These are phyloP conservation scores for Paraconiothyrium sp. DNA, from an alignment of 2,329 filamentous ascomycete genomes.

Conservation along the genomic window DNA sequence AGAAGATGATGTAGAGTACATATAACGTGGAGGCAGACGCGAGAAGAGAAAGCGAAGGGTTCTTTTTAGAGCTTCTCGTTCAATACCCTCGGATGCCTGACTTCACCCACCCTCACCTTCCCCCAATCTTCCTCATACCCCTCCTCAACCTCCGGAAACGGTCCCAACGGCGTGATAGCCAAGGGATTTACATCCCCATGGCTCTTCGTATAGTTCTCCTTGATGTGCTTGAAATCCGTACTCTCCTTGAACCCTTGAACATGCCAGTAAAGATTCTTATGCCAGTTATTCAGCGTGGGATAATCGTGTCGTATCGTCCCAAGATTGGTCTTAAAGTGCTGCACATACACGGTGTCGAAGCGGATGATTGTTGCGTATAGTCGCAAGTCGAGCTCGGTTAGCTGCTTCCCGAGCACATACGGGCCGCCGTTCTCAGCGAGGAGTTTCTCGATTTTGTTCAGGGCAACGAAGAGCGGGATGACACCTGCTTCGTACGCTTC, in stretches of 20 bases:
- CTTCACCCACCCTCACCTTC: constrained; percentile 58
- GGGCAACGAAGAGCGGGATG: constrained; percentile 64
- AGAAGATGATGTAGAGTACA: no score
- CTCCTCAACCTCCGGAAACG: constrained; percentile 66
- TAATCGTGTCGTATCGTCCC: constrained; percentile 69
- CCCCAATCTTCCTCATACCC: constrained; percentile 61
- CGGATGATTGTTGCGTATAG: constrained; percentile 67
- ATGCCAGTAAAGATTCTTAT: constrained; percentile 68
- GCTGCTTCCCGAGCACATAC: constrained; percentile 62
- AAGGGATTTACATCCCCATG: constrained; percentile 68
- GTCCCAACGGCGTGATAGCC: constrained; percentile 70
- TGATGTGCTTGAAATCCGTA: constrained; percentile 73
- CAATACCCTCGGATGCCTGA: constrained; percentile 54
- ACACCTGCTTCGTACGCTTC: constrained; percentile 65
- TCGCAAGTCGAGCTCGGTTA: constrained; percentile 69
- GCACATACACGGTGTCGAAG: constrained; percentile 69
- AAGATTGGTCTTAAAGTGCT: constrained; percentile 74
- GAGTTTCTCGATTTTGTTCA: constrained; percentile 67
- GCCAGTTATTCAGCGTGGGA: constrained; percentile 68
- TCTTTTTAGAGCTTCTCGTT: constrained; percentile 38
- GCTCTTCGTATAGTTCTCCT: constrained; percentile 70
- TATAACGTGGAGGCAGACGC: no score
- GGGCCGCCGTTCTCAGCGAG: constrained; percentile 60
- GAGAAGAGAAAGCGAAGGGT: no score
- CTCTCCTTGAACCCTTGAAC: constrained; percentile 64